Conservation (phyloP, 805 yeast species). For the Candida oleophila region DNA sequence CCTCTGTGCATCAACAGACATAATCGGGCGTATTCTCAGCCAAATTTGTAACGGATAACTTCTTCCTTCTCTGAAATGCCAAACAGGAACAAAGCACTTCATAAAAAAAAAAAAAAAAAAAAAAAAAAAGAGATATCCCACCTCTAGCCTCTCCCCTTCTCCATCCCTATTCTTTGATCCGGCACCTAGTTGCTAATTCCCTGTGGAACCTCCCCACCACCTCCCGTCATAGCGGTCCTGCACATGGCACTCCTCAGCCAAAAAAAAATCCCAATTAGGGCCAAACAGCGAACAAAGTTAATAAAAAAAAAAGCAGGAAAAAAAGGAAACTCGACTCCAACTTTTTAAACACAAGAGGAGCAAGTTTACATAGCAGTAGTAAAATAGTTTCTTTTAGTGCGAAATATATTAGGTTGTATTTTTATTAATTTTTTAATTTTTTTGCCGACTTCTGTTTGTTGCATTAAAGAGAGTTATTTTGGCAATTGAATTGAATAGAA, state of each 20-base stretch:
- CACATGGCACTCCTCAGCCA: background rate
- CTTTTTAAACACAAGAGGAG: background rate
- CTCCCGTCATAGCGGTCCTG: background rate
- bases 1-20: too few species aligned
- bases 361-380: background rate
- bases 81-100: too few species aligned
- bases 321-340: background rate
- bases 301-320: background rate
- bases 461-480: background rate
- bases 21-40: too few species aligned
- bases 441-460: background rate
- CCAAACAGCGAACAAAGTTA: background rate
- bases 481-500: background rate
- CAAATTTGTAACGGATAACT: too few species aligned
- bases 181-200: background rate
- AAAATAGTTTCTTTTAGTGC: background rate
- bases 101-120: too few species aligned
- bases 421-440: too few species aligned
- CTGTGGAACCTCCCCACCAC: background rate
- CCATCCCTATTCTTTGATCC: background rate
- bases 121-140: too few species aligned
- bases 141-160: background rate
- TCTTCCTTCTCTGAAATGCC: too few species aligned
- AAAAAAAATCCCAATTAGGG: background rate
- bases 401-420: too few species aligned